Conservation (phyloP, 176 grass and related monocot species). For the Canna indica region DNA sequence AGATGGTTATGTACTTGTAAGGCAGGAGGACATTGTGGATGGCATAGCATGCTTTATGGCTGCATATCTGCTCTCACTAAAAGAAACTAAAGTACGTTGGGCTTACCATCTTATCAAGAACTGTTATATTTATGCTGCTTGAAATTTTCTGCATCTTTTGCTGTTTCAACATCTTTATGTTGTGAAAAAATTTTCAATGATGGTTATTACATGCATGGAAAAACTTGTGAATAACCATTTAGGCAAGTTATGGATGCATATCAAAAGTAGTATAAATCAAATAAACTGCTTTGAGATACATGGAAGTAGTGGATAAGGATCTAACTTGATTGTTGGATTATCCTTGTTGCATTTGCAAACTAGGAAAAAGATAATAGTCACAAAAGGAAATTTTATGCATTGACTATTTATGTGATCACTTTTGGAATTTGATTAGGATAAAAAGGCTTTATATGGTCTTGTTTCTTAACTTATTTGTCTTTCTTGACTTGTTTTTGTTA, state of each 20-base stretch:
- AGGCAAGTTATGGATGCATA: background rate
- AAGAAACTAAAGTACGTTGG: slow-evolving; percentile 51
- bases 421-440: background rate
- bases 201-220: background rate
- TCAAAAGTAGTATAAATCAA: too few relatives aligned
- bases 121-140: background rate
- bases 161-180: slow-evolving; percentile 1
- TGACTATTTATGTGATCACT: background rate
- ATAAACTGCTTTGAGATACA: too few relatives aligned
- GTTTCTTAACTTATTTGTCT: background rate
- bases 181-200: background rate
- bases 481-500: slow-evolving; percentile 1
- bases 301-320: background rate
- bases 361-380: background rate
- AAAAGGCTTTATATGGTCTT: background rate
- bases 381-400: background rate
- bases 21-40: slow-evolving; percentile 74
- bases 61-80: slow-evolving; percentile 61
- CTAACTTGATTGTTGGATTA: too few relatives aligned
- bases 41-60: slow-evolving; percentile 75
- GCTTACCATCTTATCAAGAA: background rate
- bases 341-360: background rate
- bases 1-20: slow-evolving; percentile 78
- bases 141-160: background rate
- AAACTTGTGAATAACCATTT: background rate